phyloP scores from a whole-genome alignment of 2,329 filamentous ascomycete species.

The Orbilia blumenaviensis region DNA sequence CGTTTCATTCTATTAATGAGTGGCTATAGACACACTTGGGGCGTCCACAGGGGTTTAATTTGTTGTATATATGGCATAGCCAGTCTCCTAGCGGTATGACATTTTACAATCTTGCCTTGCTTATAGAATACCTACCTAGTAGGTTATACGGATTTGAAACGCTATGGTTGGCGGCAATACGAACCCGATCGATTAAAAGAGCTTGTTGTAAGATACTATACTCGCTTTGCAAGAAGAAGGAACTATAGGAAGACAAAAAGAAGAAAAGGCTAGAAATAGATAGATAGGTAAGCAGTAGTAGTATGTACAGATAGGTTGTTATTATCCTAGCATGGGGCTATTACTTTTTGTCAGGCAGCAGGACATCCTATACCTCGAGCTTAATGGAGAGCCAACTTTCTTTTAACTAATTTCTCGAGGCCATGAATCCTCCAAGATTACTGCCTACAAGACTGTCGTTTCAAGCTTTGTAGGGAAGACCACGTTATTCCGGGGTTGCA shows the following conservation, averaged over 20 bases:
- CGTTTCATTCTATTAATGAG: conserved; percentile 2
- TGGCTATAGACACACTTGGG: background rate
- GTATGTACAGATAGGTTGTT: background rate
- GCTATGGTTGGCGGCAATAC: background rate
- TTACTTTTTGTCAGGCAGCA: background rate
- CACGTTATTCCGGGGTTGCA: background rate
- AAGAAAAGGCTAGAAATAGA: too few species aligned
- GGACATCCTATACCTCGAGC: background rate
- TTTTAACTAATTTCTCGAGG: background rate
- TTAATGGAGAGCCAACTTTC: background rate
- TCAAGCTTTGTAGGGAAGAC: background rate
- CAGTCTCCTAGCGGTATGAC: background rate
- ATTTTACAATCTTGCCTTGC: too few species aligned
- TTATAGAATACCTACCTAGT: background rate
- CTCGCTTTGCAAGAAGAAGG: background rate
- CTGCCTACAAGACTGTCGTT: too few species aligned
- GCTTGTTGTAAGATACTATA: background rate
- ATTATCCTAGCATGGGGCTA: too few species aligned
- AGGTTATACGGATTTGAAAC: background rate
- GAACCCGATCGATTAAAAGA: background rate
- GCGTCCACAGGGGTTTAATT: background rate
- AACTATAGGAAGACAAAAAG: background rate
- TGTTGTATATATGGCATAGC: conserved; percentile 8
- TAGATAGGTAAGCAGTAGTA: too few species aligned
- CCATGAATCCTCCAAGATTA: background rate